Base-by-base conservation (phyloP, 176 grass and related monocot species). In the Triticum monococcum region DNA sequence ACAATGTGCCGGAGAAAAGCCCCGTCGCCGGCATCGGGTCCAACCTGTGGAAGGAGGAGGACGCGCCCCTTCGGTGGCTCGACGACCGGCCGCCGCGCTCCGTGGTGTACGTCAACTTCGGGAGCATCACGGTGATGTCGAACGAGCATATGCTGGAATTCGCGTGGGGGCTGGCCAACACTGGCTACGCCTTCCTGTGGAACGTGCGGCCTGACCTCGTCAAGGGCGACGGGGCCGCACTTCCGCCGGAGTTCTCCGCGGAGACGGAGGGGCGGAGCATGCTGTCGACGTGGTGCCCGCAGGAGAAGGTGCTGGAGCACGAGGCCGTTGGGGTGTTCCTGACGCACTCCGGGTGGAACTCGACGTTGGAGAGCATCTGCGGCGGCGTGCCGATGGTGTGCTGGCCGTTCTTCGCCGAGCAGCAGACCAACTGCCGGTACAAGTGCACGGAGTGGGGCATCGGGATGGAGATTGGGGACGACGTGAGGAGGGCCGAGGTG, bases 281-380 rank as follows among this genome's bases (percentile, higher is more conserved):
- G 71, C 25, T 88, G 37, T 59, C 87, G 7, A 84, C 73, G 28
- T 92, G 91, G 91, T 89, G 91, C 68, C 91, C 87, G 38, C 84
- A 87, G 75, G 91, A 50, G 61, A 70, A n/a, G 28, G 87, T 92
- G 48, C 87, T 92, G 50, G 76, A 37, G 18, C 90, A 92, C 72
- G 64, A 76, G 17, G 82, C 95, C 0, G 86, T 94, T 0, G 92
- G 95, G 43, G 93, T 89, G 62, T 95, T 97, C 83, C 78, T 97
- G n/a, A 95, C 92, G 0, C 95, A 97, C 79, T 97, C 87, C 13
- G 90, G 95, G 1, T 97, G 95, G 95, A 97, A 97, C 92, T 95
- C 95, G 2, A 88, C 89, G n/a, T 14, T 93, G 24, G 95, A 97
- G 88, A 88, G 84, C 67, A 70, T 93, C 12, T 24, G 72, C 64